Evolutionary conservation across 768 basidiomycete genomes (phyloP).

Genomic region (Boletus rufocinnamomeus): DNA sequence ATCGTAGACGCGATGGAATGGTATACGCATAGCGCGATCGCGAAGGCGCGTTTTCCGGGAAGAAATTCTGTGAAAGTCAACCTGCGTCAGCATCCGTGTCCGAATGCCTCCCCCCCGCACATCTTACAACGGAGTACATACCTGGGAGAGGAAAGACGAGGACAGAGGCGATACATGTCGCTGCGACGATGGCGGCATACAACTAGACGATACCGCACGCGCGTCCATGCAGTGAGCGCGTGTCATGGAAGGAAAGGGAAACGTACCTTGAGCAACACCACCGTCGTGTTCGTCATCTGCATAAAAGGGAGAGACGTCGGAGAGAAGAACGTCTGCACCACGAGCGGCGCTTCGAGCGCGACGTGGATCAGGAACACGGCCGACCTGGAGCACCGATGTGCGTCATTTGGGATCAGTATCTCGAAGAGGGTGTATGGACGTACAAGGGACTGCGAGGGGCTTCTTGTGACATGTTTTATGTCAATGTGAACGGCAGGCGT

Average conservation of each 20-base stretch:
- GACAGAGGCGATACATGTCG: slow-evolving; percentile 59
- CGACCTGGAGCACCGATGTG: slow-evolving; percentile 45
- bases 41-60: slow-evolving; percentile 82
- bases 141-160: slow-evolving; percentile 76
- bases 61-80: slow-evolving; percentile 55
- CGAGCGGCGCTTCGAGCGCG: slow-evolving; percentile 76
- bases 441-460: slow-evolving; percentile 44
- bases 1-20: slow-evolving; percentile 73
- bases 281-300: slow-evolving; percentile 78
- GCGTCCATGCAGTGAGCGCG: not conserved
- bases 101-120: too few relatives aligned
- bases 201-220: slow-evolving; percentile 46
- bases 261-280: slow-evolving; percentile 71
- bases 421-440: slow-evolving; percentile 15
- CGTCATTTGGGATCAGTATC: not conserved
- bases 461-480: slow-evolving; percentile 20
- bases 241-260: slow-evolving; percentile 2
- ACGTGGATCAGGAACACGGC: slow-evolving; percentile 77
- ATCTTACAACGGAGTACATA: slow-evolving; percentile 19
- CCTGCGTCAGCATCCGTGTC: not conserved
- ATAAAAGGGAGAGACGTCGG: slow-evolving; percentile 69
- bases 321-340: slow-evolving; percentile 71
- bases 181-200: slow-evolving; percentile 63
- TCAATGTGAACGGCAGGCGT: not conserved
- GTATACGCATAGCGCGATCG: slow-evolving; percentile 74